phyloP scores from a whole-genome alignment of 257 asterid genomes.

The Fraxinus quadrangulata region DNA sequence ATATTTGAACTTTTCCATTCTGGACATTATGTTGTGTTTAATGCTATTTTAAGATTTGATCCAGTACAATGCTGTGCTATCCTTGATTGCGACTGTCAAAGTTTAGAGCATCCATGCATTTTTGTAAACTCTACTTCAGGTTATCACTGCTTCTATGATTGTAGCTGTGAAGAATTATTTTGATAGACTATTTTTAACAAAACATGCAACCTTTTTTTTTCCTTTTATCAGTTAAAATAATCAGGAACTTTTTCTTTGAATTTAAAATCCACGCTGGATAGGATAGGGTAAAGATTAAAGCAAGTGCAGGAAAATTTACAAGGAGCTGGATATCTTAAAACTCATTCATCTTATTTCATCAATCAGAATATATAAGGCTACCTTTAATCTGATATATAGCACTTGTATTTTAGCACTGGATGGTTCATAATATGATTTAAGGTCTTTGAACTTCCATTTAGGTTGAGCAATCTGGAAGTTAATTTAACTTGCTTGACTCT shows the following conservation, averaged over 20 bases:
- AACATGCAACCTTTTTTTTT: neutral
- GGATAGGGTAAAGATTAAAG: neutral
- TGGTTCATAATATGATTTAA: neutral
- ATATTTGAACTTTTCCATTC: constrained; percentile 17
- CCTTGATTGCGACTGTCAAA: constrained; percentile 14
- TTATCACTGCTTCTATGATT: constrained; percentile 19
- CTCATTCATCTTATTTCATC: neutral
- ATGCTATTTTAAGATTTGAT: constrained; percentile 24
- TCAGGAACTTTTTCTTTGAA: neutral
- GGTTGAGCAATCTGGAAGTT: neutral
- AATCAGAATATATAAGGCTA: neutral
- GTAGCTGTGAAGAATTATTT: neutral
- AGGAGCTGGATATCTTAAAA: neutral
- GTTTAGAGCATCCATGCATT: constrained; percentile 14
- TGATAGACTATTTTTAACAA: neutral
- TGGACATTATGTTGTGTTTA: constrained; percentile 10
- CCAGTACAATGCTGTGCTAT: constrained; percentile 11
- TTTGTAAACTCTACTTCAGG: constrained; percentile 19
- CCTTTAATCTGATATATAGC: neutral
- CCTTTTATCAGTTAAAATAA: neutral
- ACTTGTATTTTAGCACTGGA: neutral
- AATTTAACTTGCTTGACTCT: neutral
- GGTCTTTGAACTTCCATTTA: neutral
- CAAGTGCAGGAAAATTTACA: neutral
- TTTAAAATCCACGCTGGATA: neutral